Percentiles rank a stretch among this genome's conserved stretches.
These are phyloP conservation scores for Juncus inflexus DNA, from an alignment of 176 grass and related monocot genomes.

Conservation along the genomic window DNA sequence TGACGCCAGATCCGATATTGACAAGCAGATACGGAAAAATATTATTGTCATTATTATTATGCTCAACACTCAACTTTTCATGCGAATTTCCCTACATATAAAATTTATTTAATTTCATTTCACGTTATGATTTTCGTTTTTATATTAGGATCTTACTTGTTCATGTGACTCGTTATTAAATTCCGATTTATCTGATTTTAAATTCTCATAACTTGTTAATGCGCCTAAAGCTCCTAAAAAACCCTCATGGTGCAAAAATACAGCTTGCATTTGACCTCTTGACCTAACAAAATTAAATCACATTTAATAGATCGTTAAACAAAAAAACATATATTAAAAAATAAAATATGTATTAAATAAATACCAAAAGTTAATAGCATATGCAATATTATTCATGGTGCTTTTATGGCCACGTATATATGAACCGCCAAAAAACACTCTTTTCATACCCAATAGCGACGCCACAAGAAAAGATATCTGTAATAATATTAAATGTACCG, in stretches of 20 bases:
- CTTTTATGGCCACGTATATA: constrained; percentile 94
- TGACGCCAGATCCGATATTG: constrained; percentile 99
- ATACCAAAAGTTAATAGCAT: constrained; percentile 93
- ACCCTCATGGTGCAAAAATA: constrained; percentile 90
- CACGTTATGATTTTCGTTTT: background rate
- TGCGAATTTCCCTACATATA: constrained; percentile 42
- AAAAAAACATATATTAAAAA: constrained; percentile 22
- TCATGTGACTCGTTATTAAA: constrained; percentile 31
- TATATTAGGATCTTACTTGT: constrained; percentile 31
- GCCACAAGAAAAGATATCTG: constrained; percentile 97
- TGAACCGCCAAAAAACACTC: constrained; percentile 96
- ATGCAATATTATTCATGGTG: constrained; percentile 94
- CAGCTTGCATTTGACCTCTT: constrained; percentile 88
- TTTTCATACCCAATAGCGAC: constrained; percentile 72
- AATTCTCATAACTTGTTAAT: constrained; percentile 68
- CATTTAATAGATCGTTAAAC: constrained; percentile 9
- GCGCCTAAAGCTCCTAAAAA: constrained; percentile 95
- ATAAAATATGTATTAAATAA: constrained; percentile 1
- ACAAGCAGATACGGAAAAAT: constrained; percentile 99
- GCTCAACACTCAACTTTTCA: constrained; percentile 44
- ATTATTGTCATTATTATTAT: constrained; percentile 61
- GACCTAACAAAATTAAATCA: constrained; percentile 54
- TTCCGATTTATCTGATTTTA: constrained; percentile 36
- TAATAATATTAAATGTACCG: background rate
- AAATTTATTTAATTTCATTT: constrained; percentile 8